Evolutionary conservation across 306 rosid species (phyloP), one percentile per base, ranked within the genome.

Genomic region (Lathyrus oleraceus): DNA sequence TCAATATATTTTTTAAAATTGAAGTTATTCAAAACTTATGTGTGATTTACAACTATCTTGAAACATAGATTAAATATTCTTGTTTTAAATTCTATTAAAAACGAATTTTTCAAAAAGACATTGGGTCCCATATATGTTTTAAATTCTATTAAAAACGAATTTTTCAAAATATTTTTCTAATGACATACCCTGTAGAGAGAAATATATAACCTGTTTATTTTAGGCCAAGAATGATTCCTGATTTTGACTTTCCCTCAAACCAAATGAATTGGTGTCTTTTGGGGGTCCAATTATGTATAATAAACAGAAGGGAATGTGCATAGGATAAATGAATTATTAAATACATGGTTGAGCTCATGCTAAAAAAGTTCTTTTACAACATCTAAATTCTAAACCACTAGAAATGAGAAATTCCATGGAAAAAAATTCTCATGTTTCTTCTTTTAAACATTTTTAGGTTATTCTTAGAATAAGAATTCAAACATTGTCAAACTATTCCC

Each of bases 401-500:
- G n/a, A 59, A 32, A 30, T 32, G 23, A 13, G n/a, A 59, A 59
- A 30, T 32, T 59, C 21, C 65, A 30, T 28, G 8, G 4, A 59
- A 30, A 6, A 21, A 19, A 9, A 51, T 51, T 51, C 58, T 19
- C 23, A 58, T 27, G 20, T 28, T 57, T 28, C 63, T 58, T 58
- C 12, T 28, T 58, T 32, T 28, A 58, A 58, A 59, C 43, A 59
- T 30, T n/a, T 59, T 5, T 59, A 8, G 65, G 14, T 3, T 8
- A 59, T 59, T 59, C 65, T 28, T 58, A 30, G 64, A 28, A 58
- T 58, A 58, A 30, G 38, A 1, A 7, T 35, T 35, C n/a, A 3
- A 4, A 57, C 19, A 57, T 25, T 59, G 65, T 59, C 65, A 59
- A 59, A 19, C 7, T 20, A 59, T 59, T 12, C 42, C 21, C 64